Evolutionary conservation across 202 grass and related monocot genomes (phyloP).

Genomic region (Carex arenaria): DNA sequence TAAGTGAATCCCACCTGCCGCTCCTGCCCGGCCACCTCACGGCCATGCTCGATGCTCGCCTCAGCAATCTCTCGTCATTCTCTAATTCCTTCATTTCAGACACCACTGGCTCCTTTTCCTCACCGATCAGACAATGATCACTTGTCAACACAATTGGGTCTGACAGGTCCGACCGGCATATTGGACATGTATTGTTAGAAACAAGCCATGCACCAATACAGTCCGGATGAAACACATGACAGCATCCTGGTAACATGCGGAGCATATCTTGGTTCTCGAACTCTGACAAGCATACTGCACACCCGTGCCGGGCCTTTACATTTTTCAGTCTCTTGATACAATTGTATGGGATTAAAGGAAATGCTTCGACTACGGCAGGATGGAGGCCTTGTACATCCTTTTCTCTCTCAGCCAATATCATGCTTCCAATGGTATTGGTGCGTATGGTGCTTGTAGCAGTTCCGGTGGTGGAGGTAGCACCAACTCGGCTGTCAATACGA

Average conservation of each 20-base stretch:
- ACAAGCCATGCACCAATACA: slow-evolving; percentile 65
- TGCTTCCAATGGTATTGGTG: neutral
- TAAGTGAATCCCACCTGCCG: slow-evolving; percentile 6
- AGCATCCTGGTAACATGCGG: slow-evolving; percentile 50
- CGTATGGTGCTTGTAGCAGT: neutral
- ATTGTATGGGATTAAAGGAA: slow-evolving; percentile 42
- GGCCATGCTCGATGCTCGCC: slow-evolving; percentile 37
- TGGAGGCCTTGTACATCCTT: slow-evolving; percentile 30
- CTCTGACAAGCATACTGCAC: slow-evolving; percentile 62
- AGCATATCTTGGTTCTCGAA: slow-evolving; percentile 53
- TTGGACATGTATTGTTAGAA: slow-evolving; percentile 46
- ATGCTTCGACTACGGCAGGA: slow-evolving; percentile 30
- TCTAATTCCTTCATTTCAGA: slow-evolving; percentile 22
- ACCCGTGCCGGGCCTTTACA: slow-evolving; percentile 37
- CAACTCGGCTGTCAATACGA: neutral
- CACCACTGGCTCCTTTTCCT: neutral
- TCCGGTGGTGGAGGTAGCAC: neutral
- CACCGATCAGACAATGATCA: slow-evolving; percentile 15
- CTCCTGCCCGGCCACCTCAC: neutral
- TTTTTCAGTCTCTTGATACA: slow-evolving; percentile 36
- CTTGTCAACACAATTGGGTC: neutral
- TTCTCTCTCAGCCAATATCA: neutral
- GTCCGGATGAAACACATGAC: slow-evolving; percentile 54
- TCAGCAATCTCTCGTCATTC: slow-evolving; percentile 28
- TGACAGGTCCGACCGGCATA: slow-evolving; percentile 57